A percentile compares a stretch with the other conserved stretches of the same genome.
Conservation (phyloP, 1,139 yeast species). For the Geotrichum siamense region DNA sequence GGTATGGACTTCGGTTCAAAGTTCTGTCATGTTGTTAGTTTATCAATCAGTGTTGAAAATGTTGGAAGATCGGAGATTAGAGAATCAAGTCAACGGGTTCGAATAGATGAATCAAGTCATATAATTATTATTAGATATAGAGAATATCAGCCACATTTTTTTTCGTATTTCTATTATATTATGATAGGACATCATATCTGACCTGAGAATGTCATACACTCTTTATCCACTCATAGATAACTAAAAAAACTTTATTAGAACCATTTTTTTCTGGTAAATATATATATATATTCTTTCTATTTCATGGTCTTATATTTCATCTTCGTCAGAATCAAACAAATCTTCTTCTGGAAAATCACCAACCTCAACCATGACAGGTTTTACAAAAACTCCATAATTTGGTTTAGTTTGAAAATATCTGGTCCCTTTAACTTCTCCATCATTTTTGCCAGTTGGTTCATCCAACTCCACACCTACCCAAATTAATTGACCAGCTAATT, state of each 20-base stretch:
- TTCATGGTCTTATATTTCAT: constrained; percentile 2
- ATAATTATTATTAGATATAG: background rate
- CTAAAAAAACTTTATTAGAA: background rate
- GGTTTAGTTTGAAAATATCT: constrained; percentile 52
- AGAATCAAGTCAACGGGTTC: background rate
- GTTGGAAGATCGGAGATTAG: constrained; percentile 19
- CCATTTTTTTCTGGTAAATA: background rate
- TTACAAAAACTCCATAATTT: constrained; percentile 46
- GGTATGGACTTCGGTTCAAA: constrained; percentile 94
- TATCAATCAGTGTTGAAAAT: constrained; percentile 48
- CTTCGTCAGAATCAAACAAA: constrained; percentile 28
- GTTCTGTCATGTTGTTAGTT: constrained; percentile 85
- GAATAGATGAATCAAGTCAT: background rate
- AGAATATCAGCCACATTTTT: background rate
- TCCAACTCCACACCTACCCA: constrained; percentile 82
- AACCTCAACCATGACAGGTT: constrained; percentile 33
- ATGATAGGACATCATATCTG: background rate
- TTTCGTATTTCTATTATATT: too few species aligned
- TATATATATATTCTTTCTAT: background rate
- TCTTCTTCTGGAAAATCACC: constrained; percentile 35
- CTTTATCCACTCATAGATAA: too few species aligned
- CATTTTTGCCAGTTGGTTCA: constrained; percentile 61
- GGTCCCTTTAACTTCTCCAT: constrained; percentile 64
- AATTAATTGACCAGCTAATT: constrained; percentile 32
- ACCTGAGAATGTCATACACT: background rate